Evolutionary conservation across 208 protist species (phyloP).

Genomic region (Trichomonas tenax): DNA sequence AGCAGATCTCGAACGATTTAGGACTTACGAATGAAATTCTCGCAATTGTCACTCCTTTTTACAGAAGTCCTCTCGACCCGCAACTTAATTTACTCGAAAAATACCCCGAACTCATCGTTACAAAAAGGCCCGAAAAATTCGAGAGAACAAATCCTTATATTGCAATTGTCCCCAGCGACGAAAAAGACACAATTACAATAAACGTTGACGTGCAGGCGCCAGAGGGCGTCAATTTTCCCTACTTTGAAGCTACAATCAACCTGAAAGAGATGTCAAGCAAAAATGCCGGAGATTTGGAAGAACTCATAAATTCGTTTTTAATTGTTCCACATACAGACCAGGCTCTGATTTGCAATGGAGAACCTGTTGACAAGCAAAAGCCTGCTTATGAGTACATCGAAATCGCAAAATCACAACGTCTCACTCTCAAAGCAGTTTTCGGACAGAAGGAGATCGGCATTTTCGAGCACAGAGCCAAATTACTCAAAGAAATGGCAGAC

Average conservation of each 20-base stretch:
- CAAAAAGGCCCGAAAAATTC: background rate
- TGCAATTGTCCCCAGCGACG: background rate
- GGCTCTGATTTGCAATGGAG: background rate
- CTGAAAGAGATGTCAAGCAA: background rate
- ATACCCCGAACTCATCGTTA: background rate
- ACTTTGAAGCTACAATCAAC: background rate
- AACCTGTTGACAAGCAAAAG: background rate
- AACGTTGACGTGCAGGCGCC: background rate
- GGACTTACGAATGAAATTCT: background rate
- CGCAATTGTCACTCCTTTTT: background rate
- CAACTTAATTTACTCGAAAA: background rate
- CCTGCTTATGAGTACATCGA: background rate
- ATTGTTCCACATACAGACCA: background rate
- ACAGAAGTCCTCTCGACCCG: background rate
- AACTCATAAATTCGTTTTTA: background rate
- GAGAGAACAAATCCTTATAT: background rate
- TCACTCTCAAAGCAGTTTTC: background rate
- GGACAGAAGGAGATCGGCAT: background rate
- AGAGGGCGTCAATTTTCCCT: background rate
- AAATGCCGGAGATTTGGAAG: background rate
- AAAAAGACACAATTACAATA: background rate
- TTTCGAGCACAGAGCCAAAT: background rate
- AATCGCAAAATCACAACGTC: background rate
- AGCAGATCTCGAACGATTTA: background rate
- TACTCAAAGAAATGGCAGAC: background rate